These are phyloP conservation scores for Leccinum subspadiceum DNA, from an alignment of 1,284 basidiomycete genomes.

Conservation along the genomic window DNA sequence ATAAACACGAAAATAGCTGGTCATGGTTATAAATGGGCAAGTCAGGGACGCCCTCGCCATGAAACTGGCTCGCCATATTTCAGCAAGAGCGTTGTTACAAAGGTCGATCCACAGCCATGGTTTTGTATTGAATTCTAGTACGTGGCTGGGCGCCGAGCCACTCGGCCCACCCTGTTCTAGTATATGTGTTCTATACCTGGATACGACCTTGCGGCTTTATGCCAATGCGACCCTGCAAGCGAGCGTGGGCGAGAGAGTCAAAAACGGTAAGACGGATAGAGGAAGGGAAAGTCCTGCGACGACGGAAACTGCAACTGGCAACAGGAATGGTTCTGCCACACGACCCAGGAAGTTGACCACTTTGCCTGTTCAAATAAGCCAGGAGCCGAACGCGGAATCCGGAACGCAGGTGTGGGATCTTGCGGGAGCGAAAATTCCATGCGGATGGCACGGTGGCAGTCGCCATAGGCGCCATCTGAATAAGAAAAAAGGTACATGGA, in stretches of 20 bases:
- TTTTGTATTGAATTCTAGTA: background rate
- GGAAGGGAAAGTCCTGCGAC: constrained; percentile 3
- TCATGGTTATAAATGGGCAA: background rate
- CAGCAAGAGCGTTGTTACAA: background rate
- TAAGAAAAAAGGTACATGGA: constrained; percentile 4
- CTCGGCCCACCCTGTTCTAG: constrained; percentile 7
- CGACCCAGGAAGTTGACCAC: constrained; percentile 4
- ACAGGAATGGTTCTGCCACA: constrained; percentile 15
- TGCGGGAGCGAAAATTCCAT: constrained; percentile 2
- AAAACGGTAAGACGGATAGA: constrained; percentile 17
- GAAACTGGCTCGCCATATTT: constrained; percentile 2
- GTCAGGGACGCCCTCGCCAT: constrained; percentile 15
- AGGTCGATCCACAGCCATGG: constrained; percentile 7
- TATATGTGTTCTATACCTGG: constrained; percentile 12
- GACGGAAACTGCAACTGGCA: constrained; percentile 23
- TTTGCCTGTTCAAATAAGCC: constrained; percentile 8
- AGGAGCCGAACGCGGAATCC: background rate
- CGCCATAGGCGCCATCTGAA: background rate
- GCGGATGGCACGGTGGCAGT: background rate
- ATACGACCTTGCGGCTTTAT: constrained; percentile 20
- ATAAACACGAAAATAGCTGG: constrained; percentile 13
- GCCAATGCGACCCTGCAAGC: constrained; percentile 10
- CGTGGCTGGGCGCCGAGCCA: constrained; percentile 6
- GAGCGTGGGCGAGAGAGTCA: constrained; percentile 10
- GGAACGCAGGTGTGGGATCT: constrained; percentile 9